Conservation (phyloP, 78 protist species). For the Salpingoeca rosetta region DNA sequence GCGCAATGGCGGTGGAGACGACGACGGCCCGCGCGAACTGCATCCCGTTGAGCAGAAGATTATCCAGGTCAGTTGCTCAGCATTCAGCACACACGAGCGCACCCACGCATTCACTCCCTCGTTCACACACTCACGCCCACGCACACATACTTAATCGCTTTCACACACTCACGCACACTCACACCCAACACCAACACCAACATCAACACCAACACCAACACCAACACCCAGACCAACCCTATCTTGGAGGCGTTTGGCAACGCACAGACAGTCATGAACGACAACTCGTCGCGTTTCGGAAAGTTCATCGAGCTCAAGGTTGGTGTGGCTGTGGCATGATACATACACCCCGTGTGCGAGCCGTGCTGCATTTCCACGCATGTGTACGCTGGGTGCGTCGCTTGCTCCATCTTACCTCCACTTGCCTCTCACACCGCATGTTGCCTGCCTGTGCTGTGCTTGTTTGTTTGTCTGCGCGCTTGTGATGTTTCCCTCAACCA, state of each 20-base stretch:
- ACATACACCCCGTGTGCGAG: too few relatives aligned
- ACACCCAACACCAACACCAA: background rate
- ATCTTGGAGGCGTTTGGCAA: slow-evolving; percentile 79
- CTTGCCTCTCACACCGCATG: background rate
- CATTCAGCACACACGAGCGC: background rate
- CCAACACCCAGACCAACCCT: slow-evolving; percentile 18
- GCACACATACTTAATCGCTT: background rate
- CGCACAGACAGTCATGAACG: slow-evolving; percentile 87
- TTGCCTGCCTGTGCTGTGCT: too few relatives aligned
- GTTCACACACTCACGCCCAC: background rate
- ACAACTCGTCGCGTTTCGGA: slow-evolving; percentile 87
- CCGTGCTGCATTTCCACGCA: background rate
- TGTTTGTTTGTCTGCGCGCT: too few relatives aligned
- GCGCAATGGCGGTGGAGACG: background rate
- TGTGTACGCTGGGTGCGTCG: background rate
- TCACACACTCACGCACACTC: background rate
- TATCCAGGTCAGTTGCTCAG: slow-evolving; percentile 60
- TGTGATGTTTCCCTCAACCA: background rate
- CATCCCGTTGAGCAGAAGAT: slow-evolving; percentile 50
- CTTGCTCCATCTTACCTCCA: background rate
- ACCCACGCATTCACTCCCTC: background rate
- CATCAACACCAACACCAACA: background rate
- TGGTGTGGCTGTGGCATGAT: too few relatives aligned
- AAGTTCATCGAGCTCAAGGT: slow-evolving; percentile 55
- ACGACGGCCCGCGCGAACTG: background rate